phyloP scores from a whole-genome alignment of 202 grass and related monocot species.

The Schoenoplectus triqueter region DNA sequence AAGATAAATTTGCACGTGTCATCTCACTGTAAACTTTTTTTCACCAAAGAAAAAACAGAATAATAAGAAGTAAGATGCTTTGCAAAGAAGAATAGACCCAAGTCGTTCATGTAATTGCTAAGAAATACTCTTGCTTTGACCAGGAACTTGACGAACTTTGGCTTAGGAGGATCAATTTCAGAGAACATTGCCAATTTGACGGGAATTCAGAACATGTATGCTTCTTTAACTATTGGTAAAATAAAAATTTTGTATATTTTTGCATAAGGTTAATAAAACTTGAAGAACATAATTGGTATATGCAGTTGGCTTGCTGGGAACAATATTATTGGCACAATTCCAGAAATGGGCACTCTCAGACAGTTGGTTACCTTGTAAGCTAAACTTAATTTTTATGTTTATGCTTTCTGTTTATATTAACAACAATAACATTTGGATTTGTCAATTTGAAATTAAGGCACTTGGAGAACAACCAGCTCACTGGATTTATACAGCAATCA shows the following conservation, averaged over 20 bases:
- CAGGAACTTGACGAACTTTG: slow-evolving; percentile 76
- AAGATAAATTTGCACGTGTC: slow-evolving; percentile 55
- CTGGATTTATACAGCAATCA: slow-evolving; percentile 54
- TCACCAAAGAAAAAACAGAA: background rate
- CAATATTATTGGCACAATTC: slow-evolving; percentile 63
- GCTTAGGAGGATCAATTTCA: slow-evolving; percentile 63
- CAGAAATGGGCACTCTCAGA: slow-evolving; percentile 59
- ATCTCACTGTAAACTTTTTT: slow-evolving; percentile 52
- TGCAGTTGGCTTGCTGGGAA: slow-evolving; percentile 82
- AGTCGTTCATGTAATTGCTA: slow-evolving; percentile 11
- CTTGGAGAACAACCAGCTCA: slow-evolving; percentile 66
- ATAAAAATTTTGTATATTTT: background rate
- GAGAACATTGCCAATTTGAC: slow-evolving; percentile 67
- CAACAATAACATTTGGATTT: slow-evolving; percentile 19
- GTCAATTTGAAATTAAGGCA: slow-evolving; percentile 56
- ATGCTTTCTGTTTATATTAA: background rate
- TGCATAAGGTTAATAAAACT: background rate
- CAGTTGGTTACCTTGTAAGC: slow-evolving; percentile 70
- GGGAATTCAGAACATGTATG: slow-evolving; percentile 72
- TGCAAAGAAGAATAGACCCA: background rate
- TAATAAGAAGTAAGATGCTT: background rate
- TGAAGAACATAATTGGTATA: slow-evolving; percentile 4
- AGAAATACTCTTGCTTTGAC: background rate
- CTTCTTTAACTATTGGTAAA: slow-evolving; percentile 5
- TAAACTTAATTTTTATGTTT: background rate